These are phyloP conservation scores for Starmerella riodocensis DNA, from an alignment of 805 yeast genomes.

Conservation along the genomic window DNA sequence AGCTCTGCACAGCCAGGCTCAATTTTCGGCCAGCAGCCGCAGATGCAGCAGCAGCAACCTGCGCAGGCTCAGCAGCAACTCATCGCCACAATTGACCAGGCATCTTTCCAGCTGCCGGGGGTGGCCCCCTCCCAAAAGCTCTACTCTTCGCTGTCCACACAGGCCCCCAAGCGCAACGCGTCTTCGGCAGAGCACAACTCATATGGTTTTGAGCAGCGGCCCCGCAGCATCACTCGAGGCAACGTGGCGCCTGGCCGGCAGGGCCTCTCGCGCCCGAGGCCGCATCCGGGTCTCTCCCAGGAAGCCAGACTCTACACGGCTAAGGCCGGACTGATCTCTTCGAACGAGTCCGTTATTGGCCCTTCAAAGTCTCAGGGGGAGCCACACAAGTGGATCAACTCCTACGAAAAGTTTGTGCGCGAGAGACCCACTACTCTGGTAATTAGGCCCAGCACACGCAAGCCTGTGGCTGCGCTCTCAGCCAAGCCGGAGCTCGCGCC, in stretches of 20 bases:
- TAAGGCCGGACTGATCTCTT: neutral
- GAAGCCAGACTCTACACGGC: neutral
- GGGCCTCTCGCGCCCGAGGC: neutral
- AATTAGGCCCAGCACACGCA: conserved; percentile 10
- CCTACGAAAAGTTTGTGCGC: conserved; percentile 18
- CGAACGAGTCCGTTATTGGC: neutral
- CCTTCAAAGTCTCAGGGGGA: conserved; percentile 1
- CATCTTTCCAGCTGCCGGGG: conserved; percentile 20
- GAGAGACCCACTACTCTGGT: conserved; percentile 21
- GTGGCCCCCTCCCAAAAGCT: conserved; percentile 19
- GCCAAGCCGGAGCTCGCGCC: conserved; percentile 3
- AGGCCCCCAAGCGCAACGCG: conserved; percentile 7
- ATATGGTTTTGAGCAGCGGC: neutral
- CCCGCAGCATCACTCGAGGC: neutral
- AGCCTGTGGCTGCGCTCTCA: neutral
- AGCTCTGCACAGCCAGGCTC: conserved; percentile 1
- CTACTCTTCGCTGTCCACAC: conserved; percentile 19
- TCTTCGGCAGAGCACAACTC: conserved; percentile 2
- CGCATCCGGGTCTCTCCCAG: neutral
- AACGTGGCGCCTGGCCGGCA: neutral
- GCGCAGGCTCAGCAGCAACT: conserved; percentile 11
- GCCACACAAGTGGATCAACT: conserved; percentile 19
- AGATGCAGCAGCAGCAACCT: conserved; percentile 1
- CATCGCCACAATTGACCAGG: conserved; percentile 23
- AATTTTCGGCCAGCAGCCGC: conserved; percentile 2